A percentile compares a stretch with the other conserved stretches of the same genome.
These are phyloP conservation scores for Rutstroemia sydowiana DNA, from an alignment of 2,329 filamentous ascomycete genomes.

Conservation along the genomic window DNA sequence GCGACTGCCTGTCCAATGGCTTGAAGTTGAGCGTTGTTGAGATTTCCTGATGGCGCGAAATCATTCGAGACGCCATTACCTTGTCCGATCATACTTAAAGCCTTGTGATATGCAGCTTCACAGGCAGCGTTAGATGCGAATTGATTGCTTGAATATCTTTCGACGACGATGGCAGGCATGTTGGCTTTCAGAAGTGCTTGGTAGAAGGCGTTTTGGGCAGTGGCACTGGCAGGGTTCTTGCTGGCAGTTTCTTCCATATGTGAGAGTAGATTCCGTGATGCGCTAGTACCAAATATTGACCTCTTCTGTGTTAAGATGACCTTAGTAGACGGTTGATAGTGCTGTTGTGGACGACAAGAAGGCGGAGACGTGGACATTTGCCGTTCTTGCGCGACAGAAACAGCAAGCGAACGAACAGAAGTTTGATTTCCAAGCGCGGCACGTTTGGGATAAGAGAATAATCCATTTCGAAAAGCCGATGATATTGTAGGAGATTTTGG, in stretches of 20 bases:
- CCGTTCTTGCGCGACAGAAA: conserved; percentile 13
- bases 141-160: conserved; percentile 78
- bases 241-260: conserved; percentile 88
- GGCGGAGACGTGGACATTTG: conserved; percentile 21
- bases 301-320: conserved; percentile 16
- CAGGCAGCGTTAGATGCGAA: conserved; percentile 74
- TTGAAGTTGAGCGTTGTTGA: conserved; percentile 60
- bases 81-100: conserved; percentile 56
- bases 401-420: conserved; percentile 10
- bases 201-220: conserved; percentile 90
- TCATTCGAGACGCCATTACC: conserved; percentile 20
- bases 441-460: not conserved
- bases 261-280: conserved; percentile 60
- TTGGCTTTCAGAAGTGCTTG: conserved; percentile 83
- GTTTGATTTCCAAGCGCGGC: conserved; percentile 20
- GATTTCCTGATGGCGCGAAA: conserved; percentile 29
- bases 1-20: conserved; percentile 77
- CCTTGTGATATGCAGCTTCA: conserved; percentile 73
- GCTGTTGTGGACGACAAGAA: conserved; percentile 16
- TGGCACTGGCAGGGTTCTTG: conserved; percentile 79
- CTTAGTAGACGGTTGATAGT: conserved; percentile 10
- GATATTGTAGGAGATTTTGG: conserved; percentile 1
- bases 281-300: conserved; percentile 22
- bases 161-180: conserved; percentile 87
- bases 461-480: not conserved